A percentile compares a stretch with the other conserved stretches of the same genome.
These are phyloP conservation scores for Phytophthora fragariae DNA, from an alignment of 352 stramenopile genomes.

Conservation along the genomic window DNA sequence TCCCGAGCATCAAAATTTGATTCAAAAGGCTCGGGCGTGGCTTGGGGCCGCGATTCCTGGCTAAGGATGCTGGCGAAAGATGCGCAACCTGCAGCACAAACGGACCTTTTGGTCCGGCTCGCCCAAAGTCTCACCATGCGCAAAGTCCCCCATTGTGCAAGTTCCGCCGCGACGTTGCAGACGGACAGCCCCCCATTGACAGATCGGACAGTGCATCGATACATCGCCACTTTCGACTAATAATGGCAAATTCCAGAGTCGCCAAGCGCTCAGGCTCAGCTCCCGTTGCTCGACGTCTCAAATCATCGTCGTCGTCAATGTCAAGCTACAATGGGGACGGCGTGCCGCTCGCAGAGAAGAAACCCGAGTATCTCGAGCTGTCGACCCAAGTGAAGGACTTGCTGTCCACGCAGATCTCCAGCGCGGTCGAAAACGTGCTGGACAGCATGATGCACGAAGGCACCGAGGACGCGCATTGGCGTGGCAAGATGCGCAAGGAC, in stretches of 20 bases:
- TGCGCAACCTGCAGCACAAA: slow-evolving; percentile 28
- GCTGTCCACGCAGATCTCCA: slow-evolving; percentile 39
- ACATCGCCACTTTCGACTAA: slow-evolving; percentile 28
- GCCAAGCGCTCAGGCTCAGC: slow-evolving; percentile 31
- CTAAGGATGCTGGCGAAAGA: slow-evolving; percentile 34
- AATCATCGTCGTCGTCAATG: slow-evolving; percentile 22
- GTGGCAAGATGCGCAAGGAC: slow-evolving; percentile 44
- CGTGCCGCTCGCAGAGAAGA: slow-evolving; percentile 7
- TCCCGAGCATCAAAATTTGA: slow-evolving; percentile 9
- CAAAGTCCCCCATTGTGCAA: slow-evolving; percentile 10
- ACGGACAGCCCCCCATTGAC: slow-evolving; percentile 26
- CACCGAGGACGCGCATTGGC: slow-evolving; percentile 35
- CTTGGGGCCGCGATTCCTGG: slow-evolving; percentile 12
- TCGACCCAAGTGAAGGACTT: slow-evolving; percentile 35
- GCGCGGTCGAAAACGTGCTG: slow-evolving; percentile 44
- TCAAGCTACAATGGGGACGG: slow-evolving; percentile 33
- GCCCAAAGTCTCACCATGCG: slow-evolving; percentile 20
- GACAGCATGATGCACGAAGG: slow-evolving; percentile 48
- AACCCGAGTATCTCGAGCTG: slow-evolving; percentile 32
- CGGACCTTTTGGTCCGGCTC: slow-evolving; percentile 24
- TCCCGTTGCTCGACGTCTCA: slow-evolving; percentile 18
- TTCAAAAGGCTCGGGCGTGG: slow-evolving; percentile 15
- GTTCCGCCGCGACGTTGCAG: slow-evolving; percentile 15
- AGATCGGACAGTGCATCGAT: slow-evolving; percentile 21
- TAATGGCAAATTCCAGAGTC: slow-evolving; percentile 21